A percentile compares a stretch with the other conserved stretches of the same genome.
These are phyloP conservation scores for Fusarium sp. DNA, from an alignment of 2,329 filamentous ascomycete genomes.

Conservation along the genomic window DNA sequence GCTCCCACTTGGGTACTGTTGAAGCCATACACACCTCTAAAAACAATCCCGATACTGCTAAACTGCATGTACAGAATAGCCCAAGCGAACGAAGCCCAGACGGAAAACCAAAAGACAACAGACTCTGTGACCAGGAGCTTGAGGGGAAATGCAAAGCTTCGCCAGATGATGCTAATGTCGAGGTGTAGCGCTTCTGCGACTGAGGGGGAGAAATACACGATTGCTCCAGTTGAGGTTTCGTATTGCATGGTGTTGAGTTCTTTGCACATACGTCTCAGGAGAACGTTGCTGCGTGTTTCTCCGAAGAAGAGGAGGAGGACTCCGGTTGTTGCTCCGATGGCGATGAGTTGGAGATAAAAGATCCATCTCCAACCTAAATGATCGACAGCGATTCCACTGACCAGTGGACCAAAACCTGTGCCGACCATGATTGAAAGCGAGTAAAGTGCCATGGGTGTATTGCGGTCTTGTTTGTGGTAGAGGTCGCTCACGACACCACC, in stretches of 20 bases:
- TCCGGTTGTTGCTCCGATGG: conserved; percentile 63
- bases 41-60: conserved; percentile 71
- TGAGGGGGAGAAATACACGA: conserved; percentile 10
- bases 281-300: conserved; percentile 75
- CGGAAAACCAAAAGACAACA: conserved; percentile 72
- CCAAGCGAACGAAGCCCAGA: conserved; percentile 79
- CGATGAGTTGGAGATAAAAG: conserved; percentile 73
- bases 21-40: conserved; percentile 69
- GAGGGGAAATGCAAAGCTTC: conserved; percentile 47
- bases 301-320: conserved; percentile 69
- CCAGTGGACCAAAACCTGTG: conserved; percentile 70
- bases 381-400: conserved; percentile 69
- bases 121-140: conserved; percentile 66
- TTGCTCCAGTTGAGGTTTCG: background rate
- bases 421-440: conserved; percentile 70
- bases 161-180: conserved; percentile 38
- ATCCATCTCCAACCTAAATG: conserved; percentile 72
- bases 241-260: conserved; percentile 62
- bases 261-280: conserved; percentile 69
- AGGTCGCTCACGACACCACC: conserved; percentile 76
- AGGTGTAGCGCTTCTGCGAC: conserved; percentile 29
- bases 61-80: conserved; percentile 74
- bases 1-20: conserved; percentile 67
- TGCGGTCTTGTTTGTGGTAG: conserved; percentile 70
- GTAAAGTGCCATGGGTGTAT: conserved; percentile 76